These are phyloP conservation scores for Drosera capensis DNA, from an alignment of 148 eudicot species.

Conservation along the genomic window DNA sequence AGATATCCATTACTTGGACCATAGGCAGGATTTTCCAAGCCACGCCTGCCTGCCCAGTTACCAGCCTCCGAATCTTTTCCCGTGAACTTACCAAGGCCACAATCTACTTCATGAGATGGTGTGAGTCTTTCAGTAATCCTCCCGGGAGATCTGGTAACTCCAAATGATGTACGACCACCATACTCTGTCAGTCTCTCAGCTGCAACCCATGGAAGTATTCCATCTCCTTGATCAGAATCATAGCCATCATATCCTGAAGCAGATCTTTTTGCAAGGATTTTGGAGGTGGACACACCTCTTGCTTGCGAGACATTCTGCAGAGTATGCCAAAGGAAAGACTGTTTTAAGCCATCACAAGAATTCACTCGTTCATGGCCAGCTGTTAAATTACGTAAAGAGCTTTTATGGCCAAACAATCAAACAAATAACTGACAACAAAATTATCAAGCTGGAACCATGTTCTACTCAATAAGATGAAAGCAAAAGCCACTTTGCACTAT, in stretches of 20 bases:
- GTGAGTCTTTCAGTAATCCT: slow-evolving; percentile 31
- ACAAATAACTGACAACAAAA: no score
- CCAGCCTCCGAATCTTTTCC: slow-evolving; percentile 34
- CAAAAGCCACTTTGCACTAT: no score
- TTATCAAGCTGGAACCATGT: no score
- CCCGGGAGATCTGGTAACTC: slow-evolving; percentile 31
- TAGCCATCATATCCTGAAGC: slow-evolving; percentile 30
- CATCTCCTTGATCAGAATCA: slow-evolving; percentile 40
- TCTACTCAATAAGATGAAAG: no score
- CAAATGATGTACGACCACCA: slow-evolving; percentile 28
- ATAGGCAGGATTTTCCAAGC: slow-evolving; percentile 15
- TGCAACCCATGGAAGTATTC: no score
- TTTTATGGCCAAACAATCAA: no score
- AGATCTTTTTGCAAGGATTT: slow-evolving; percentile 19
- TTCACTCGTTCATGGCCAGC: no score
- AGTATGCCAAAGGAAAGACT: background rate
- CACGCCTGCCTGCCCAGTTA: slow-evolving; percentile 30
- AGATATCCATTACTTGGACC: slow-evolving; percentile 27
- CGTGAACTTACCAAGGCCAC: slow-evolving; percentile 25
- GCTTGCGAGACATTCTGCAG: slow-evolving; percentile 30
- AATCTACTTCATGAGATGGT: slow-evolving; percentile 20
- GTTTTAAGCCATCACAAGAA: no score
- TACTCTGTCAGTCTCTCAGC: slow-evolving; percentile 22
- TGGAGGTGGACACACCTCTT: slow-evolving; percentile 26
- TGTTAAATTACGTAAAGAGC: no score